Evolutionary conservation across 345 rosid species (phyloP), one percentile per base, ranked within the genome.

Genomic region (Lepidium sativum): DNA sequence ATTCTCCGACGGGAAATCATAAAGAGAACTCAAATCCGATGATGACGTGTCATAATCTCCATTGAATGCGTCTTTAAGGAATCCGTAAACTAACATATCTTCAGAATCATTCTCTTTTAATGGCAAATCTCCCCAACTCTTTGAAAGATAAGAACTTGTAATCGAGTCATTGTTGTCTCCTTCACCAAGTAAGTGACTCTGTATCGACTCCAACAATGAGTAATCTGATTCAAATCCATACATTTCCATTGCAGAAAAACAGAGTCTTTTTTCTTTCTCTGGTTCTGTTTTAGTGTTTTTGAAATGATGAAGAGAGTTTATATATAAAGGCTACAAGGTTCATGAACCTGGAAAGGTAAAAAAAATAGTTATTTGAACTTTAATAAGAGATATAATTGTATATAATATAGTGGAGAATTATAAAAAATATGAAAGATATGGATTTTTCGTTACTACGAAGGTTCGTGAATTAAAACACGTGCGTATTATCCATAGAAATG

Each of bases 91-190:
- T 8, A 90, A 42, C 97, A 91, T 94, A 50, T 91, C 99, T 45
- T 90, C 97, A 0, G 96, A 82, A 65, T 90, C 96, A 54, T 94
- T 73, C 44, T 82, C 87, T 71, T 83, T 77, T 40, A 94, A 69
- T 0, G 99, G 96, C 45, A 94, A 79, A 1, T 82, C 96, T 8
- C 99, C 97, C 96, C 97, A 90, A 17, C 73, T 92, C 20, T 90
- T 86, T 0, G 90, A 74, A 40, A 87, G 60, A 50, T 91, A 88
- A 5, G 49, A 41, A 64, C 65, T 53, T 60, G 70, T 45, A 9
- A 10, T 12, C 3, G 76, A 67, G 37, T 25, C 63, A 16, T 25
- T 41, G 0, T 85, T 87, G 41, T 57, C 69, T 20, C 69, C 68
- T 15, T 33, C 63, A 6, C 75, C 81, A 34, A 82, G 81, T 45